Percentiles rank a stretch among this genome's conserved stretches.
phyloP scores from a whole-genome alignment of 495 filamentous ascomycete species.

The Jackrogersella minutella region DNA sequence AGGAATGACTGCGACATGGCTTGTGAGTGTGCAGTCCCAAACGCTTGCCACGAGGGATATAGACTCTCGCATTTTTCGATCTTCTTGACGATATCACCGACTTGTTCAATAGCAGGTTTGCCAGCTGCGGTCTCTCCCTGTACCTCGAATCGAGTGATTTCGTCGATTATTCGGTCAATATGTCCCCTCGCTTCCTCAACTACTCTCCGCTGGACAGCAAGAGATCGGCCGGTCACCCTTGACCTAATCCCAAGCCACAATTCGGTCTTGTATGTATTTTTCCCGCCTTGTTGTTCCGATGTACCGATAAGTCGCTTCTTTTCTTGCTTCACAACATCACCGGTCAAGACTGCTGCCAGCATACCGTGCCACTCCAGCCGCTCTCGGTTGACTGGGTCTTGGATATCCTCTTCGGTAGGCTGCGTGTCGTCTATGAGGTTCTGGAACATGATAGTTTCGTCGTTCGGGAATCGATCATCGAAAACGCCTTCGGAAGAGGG shows the following conservation, averaged over 20 bases:
- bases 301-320: conserved; percentile 92
- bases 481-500: conserved; percentile 84
- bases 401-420: conserved; percentile 86
- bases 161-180: conserved; percentile 77
- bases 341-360: conserved; percentile 93
- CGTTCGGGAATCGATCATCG: conserved; percentile 81
- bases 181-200: conserved; percentile 78
- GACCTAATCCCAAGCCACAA: conserved; percentile 91
- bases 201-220: conserved; percentile 81
- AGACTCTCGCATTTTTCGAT: conserved; percentile 86
- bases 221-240: conserved; percentile 79
- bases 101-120: conserved; percentile 83
- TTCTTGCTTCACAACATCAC: conserved; percentile 96
- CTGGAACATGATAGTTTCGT: conserved; percentile 88
- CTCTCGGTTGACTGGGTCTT: conserved; percentile 87
- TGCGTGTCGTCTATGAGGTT: conserved; percentile 86
- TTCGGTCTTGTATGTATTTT: conserved; percentile 76
- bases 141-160: conserved; percentile 90
- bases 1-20: conserved; percentile 76
- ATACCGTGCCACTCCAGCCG: conserved; percentile 97
- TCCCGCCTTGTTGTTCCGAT: conserved; percentile 73
- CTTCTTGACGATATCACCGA: conserved; percentile 84
- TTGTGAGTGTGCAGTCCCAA: conserved; percentile 74
- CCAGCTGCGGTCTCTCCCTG: conserved; percentile 92
- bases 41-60: conserved; percentile 78